phyloP scores from a whole-genome alignment of 306 rosid species.

The Chamaecrista fasciculata region DNA sequence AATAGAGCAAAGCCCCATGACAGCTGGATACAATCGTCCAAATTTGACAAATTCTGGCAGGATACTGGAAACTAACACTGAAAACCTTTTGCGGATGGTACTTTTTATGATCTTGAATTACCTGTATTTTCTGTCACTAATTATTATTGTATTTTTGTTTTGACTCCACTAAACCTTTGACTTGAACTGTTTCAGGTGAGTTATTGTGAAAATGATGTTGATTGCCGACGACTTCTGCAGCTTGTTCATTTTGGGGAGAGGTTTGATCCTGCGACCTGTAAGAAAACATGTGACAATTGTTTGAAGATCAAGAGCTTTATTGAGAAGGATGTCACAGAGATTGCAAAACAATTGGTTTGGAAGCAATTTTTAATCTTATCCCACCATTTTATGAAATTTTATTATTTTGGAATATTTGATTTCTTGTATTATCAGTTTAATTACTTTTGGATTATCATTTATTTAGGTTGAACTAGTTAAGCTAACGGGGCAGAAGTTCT shows the following conservation, averaged over 20 bases:
- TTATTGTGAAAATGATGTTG: constrained; percentile 91
- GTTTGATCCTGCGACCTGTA: constrained; percentile 77
- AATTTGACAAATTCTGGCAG: constrained; percentile 68
- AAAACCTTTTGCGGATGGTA: constrained; percentile 92
- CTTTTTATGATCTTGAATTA: constrained; percentile 8
- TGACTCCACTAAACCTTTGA: constrained; percentile 20
- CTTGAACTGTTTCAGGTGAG: constrained; percentile 67
- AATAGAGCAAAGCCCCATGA: constrained; percentile 59
- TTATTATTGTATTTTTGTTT: not conserved
- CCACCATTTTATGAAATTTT: not conserved
- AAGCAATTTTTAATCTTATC: constrained; percentile 25
- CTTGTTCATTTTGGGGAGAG: constrained; percentile 93
- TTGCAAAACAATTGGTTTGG: constrained; percentile 86
- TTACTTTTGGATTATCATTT: constrained; percentile 29
- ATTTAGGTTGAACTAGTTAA: constrained; percentile 80
- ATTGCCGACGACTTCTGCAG: constrained; percentile 87
- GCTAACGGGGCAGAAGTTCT: constrained; percentile 71
- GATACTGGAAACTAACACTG: constrained; percentile 83
- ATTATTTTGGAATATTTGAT: constrained; percentile 24
- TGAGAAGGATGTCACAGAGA: constrained; percentile 87
- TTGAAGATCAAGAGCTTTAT: constrained; percentile 55
- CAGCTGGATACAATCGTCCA: constrained; percentile 57
- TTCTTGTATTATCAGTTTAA: constrained; percentile 24
- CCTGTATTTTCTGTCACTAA: constrained; percentile 4
- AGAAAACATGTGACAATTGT: constrained; percentile 96